Percentiles rank a stretch among this genome's conserved stretches.
Evolutionary conservation across 441 rosid species (phyloP).

Genomic region (Euphorbia celastroides): DNA sequence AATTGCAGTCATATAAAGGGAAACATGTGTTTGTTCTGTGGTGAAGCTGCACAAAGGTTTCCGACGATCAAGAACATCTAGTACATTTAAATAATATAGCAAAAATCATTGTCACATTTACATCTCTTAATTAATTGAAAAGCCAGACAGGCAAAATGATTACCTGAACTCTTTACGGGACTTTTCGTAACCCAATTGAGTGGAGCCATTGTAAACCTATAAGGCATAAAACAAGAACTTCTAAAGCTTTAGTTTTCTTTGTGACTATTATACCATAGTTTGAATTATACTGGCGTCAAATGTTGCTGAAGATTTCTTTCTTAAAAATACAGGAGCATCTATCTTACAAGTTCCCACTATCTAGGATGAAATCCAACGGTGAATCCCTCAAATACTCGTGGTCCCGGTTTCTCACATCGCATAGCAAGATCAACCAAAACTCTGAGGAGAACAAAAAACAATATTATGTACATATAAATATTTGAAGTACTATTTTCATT

Average conservation of each 20-base stretch:
- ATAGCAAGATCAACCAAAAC: conserved; percentile 71
- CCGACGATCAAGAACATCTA: conserved; percentile 5
- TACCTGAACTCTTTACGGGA: conserved; percentile 60
- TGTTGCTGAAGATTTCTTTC: conserved; percentile 5
- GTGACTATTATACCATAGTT: neutral
- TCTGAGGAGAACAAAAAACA: conserved; percentile 36
- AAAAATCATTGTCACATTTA: neutral
- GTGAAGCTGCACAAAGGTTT: conserved; percentile 46
- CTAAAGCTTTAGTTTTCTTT: neutral
- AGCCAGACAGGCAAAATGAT: conserved; percentile 7
- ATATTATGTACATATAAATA: conserved; percentile 9
- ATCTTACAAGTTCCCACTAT: conserved; percentile 88
- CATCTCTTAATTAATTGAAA: conserved; percentile 5
- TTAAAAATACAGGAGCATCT: neutral
- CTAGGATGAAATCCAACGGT: conserved; percentile 95
- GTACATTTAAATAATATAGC: neutral
- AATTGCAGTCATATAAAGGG: conserved; percentile 85
- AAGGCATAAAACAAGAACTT: conserved; percentile 10
- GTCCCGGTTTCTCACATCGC: conserved; percentile 83
- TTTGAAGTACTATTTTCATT: neutral
- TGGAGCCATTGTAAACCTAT: conserved; percentile 87
- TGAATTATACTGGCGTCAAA: neutral
- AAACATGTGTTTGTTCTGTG: conserved; percentile 68
- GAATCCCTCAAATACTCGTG: conserved; percentile 74
- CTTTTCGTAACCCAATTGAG: conserved; percentile 75